Evolutionary conservation across 2,329 filamentous ascomycete genomes (phyloP).

Genomic region (Furcasterigmium furcatum): DNA sequence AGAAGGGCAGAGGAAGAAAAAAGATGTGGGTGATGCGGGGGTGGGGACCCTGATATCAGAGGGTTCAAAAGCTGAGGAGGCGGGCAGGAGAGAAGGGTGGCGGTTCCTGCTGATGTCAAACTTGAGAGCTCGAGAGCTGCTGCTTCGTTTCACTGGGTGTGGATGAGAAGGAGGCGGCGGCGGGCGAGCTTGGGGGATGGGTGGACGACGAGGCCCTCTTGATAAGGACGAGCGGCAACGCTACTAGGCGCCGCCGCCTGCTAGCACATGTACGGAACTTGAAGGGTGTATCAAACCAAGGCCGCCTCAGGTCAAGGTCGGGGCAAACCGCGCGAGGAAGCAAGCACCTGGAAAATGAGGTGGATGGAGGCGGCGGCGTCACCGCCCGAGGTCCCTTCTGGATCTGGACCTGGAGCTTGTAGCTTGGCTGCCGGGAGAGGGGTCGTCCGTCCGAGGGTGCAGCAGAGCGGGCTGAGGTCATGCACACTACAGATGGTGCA

Average conservation of each 20-base stretch:
- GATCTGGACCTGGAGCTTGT: not conserved
- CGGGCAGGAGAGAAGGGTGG: not conserved
- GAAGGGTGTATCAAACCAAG: too few species aligned
- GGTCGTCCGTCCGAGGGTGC: too few species aligned
- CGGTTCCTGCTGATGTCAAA: not conserved
- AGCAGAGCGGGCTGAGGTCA: too few species aligned
- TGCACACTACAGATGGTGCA: too few species aligned
- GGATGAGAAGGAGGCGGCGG: not conserved
- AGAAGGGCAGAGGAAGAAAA: not conserved
- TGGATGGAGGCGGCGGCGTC: not conserved
- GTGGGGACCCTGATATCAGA: not conserved
- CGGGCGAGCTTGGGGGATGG: not conserved
- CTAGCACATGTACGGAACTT: too few species aligned
- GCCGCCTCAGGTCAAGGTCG: too few species aligned
- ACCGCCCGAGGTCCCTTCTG: not conserved
- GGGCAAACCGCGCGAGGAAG: too few species aligned
- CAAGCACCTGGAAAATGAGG: not conserved
- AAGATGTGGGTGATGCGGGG: not conserved
- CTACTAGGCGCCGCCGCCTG: too few species aligned
- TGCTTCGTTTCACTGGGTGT: not conserved
- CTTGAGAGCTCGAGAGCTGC: not conserved
- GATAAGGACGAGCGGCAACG: too few species aligned
- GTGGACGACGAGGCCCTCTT: too few species aligned
- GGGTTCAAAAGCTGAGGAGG: too few species aligned
- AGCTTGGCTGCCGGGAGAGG: not conserved